Evolutionary conservation across 345 rosid genomes (phyloP).

Genomic region (Tarenaya hassleriana): DNA sequence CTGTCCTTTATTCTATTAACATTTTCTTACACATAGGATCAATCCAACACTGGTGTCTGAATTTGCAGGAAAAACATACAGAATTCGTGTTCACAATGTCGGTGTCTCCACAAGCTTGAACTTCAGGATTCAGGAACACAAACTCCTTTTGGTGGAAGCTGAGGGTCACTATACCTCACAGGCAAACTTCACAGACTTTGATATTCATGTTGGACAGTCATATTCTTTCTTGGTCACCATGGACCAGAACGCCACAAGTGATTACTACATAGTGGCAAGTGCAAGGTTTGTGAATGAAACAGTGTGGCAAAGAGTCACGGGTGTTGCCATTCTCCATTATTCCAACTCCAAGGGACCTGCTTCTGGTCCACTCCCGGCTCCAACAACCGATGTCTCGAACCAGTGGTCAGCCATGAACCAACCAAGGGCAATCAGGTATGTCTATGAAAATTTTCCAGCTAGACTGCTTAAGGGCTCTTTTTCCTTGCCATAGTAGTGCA

Average conservation of each 20-base stretch:
- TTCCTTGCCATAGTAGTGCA: too few species aligned
- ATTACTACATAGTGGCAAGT: conserved; percentile 93
- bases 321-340: conserved; percentile 86
- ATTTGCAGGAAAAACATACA: conserved; percentile 78
- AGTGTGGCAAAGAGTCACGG: conserved; percentile 86
- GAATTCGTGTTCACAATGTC: conserved; percentile 80
- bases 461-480: too few species aligned
- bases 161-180: conserved; percentile 73
- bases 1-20: too few species aligned
- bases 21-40: too few species aligned
- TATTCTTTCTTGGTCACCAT: conserved; percentile 83
- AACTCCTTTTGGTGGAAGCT: conserved; percentile 67
- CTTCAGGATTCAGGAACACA: conserved; percentile 94
- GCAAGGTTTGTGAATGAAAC: conserved; percentile 90
- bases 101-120: conserved; percentile 88
- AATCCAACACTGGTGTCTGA: not conserved
- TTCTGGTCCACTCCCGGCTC: conserved; percentile 71
- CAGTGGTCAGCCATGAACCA: conserved; percentile 83
- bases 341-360: conserved; percentile 84
- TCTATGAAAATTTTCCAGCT: not conserved
- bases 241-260: conserved; percentile 84
- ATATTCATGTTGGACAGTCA: conserved; percentile 91
- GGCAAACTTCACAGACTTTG: conserved; percentile 67
- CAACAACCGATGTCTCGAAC: conserved; percentile 62
- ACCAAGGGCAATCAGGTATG: conserved; percentile 74